phyloP scores from a whole-genome alignment of 768 basidiomycete species.

The Pleurotus djamor region DNA sequence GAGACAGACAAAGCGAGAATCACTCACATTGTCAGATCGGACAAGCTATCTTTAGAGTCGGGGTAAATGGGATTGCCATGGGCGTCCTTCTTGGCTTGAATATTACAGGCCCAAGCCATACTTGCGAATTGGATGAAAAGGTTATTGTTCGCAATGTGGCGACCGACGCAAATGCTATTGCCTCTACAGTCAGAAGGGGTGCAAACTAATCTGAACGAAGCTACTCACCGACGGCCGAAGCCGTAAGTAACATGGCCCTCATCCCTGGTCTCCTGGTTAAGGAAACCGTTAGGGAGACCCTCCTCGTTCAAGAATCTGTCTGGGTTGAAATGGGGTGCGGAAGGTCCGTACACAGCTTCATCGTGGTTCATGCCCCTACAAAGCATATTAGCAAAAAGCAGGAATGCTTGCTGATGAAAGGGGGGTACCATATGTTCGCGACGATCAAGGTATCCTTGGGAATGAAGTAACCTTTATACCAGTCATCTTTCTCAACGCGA shows the following conservation, averaged over 20 bases:
- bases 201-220: neutral
- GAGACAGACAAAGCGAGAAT: neutral
- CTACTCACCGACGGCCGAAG: constrained; percentile 22
- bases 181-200: neutral
- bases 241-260: constrained; percentile 28
- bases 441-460: constrained; percentile 48
- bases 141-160: constrained; percentile 31
- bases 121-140: constrained; percentile 30
- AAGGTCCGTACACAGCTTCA: constrained; percentile 33
- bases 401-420: neutral
- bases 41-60: constrained; percentile 14
- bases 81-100: constrained; percentile 17
- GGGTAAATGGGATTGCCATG: constrained; percentile 12
- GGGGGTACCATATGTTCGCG: constrained; percentile 41
- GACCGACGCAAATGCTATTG: constrained; percentile 30
- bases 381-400: neutral
- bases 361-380: constrained; percentile 51
- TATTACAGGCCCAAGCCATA: constrained; percentile 33
- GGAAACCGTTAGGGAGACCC: neutral
- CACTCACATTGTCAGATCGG: neutral
- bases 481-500: constrained; percentile 40
- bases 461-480: constrained; percentile 39
- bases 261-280: constrained; percentile 19
- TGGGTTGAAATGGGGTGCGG: constrained; percentile 48
- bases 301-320: constrained; percentile 37